Conservation (phyloP, 768 basidiomycete genomes). For the Tulasnella sp. region DNA sequence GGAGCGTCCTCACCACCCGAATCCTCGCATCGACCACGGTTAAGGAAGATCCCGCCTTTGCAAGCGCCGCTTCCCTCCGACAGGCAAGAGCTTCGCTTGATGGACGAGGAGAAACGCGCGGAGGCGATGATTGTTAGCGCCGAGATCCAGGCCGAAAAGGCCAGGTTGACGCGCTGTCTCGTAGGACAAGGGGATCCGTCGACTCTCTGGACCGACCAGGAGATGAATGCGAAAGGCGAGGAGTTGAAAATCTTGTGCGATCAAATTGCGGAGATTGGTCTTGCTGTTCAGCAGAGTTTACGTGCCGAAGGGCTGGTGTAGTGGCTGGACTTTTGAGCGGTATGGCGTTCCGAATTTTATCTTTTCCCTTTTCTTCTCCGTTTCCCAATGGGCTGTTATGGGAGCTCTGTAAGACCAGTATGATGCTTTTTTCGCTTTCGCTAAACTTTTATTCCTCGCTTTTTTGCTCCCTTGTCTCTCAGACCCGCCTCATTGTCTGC, state of each 20-base stretch:
- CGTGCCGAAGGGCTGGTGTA: not conserved
- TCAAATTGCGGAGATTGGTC: not conserved
- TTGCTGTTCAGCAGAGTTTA: not conserved
- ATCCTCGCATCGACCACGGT: not conserved
- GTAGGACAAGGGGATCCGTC: not conserved
- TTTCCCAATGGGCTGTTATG: not conserved
- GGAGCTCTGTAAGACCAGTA: not conserved
- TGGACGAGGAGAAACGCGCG: not conserved
- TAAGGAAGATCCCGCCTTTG: not conserved
- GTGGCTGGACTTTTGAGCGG: not conserved
- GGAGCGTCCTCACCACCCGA: not conserved
- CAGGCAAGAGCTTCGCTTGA: not conserved
- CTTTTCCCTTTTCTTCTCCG: too few species aligned
- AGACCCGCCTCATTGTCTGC: not conserved
- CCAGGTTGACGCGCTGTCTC: not conserved
- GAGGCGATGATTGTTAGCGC: not conserved
- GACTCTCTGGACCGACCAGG: not conserved
- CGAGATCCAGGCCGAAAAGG: not conserved
- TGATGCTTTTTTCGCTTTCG: not conserved
- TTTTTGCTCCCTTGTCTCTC: not conserved
- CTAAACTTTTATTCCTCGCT: not conserved
- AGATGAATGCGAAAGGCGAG: not conserved
- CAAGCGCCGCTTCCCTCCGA: not conserved
- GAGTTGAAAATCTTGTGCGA: not conserved
- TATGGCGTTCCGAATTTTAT: not conserved